Percentiles rank a stretch among this genome's conserved stretches.
These are phyloP conservation scores for Rhytidiadelphus loreus DNA, from an alignment of 225 moss, liverwort and hornwort species.

Conservation along the genomic window DNA sequence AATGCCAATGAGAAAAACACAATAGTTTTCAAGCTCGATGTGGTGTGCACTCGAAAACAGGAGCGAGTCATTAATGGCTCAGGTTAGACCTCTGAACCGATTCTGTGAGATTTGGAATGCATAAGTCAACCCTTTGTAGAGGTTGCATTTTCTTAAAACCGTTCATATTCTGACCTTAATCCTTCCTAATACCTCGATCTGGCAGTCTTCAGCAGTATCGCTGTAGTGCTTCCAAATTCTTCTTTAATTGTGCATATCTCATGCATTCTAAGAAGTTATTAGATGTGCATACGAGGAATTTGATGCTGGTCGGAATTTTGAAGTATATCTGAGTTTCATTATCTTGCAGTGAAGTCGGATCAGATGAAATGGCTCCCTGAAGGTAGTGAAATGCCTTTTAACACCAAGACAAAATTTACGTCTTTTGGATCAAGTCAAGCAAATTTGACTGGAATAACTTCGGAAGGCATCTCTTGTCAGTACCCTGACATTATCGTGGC, in stretches of 20 bases:
- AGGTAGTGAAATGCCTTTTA: slow-evolving; percentile 97
- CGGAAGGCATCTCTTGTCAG: slow-evolving; percentile 53
- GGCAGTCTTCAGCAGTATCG: background rate
- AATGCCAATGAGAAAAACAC: slow-evolving; percentile 92
- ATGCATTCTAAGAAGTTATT: background rate
- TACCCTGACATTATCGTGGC: slow-evolving; percentile 87
- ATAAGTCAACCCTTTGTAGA: background rate
- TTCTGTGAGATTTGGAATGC: background rate
- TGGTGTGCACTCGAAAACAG: slow-evolving; percentile 80
- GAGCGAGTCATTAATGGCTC: slow-evolving; percentile 63
- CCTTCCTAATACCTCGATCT: background rate
- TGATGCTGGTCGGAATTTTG: background rate
- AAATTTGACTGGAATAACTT: slow-evolving; percentile 37
- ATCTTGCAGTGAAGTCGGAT: slow-evolving; percentile 69
- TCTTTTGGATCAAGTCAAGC: slow-evolving; percentile 72
- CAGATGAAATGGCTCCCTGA: slow-evolving; percentile 79
- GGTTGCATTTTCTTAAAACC: background rate
- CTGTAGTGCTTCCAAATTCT: background rate
- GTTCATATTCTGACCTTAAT: background rate
- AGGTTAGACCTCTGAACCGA: slow-evolving; percentile 28
- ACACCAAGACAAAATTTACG: slow-evolving; percentile 80
- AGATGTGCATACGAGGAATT: background rate
- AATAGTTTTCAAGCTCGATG: slow-evolving; percentile 87
- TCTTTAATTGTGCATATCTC: background rate
- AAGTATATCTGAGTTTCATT: background rate